Base-by-base conservation (phyloP, 441 rosid species). In the Adansonia rubrostipa region DNA sequence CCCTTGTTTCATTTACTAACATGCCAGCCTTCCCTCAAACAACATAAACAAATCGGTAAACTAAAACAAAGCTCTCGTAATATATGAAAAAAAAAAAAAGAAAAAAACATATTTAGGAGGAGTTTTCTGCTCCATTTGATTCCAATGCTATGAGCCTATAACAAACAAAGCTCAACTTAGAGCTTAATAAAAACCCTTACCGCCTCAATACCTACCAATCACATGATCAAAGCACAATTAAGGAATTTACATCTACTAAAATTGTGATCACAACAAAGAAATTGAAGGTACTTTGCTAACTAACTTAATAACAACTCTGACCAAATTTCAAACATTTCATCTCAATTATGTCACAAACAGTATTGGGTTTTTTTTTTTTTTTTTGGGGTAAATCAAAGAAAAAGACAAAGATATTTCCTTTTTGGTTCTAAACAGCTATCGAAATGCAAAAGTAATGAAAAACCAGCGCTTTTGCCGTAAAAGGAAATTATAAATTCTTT, bases 361-460 rank as follows among this genome's bases (percentile, higher is more conserved):
- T 22, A 20, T 5, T 24, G 36, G 36, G 36, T 5, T 24, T 33
- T 7, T 22, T 47, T 4, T 50, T 8, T 15, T 17, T 67, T 1
- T 13, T 6, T 69, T 48, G 22, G 6, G 9, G 19, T 20, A 61
- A 58, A 58, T 14, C 9, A 50, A 48, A 28, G 17, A 51, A 22
- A 48, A 62, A 62, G 24, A 9, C 14, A 47, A 74, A 14, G 53
- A 47, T n/a, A 13, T 60, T 24, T 64, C 1, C 6, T 50, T 44
- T 62, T 71, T 40, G 2, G 63, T 36, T 71, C 74, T n/a, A 51
- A n/a, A 71, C 20, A 13, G 45, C 47, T 28, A 28, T 53, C 45
- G 57, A 71, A 61, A 53, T 71, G 47, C 74, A 71, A n/a, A 9
- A 9, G 47, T 28, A 53, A 71, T 17, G 28, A n/a, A 71, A 70